Evolutionary conservation across 768 basidiomycete species (phyloP), one percentile per base, ranked within the genome.

Genomic region (Lactarius pseudohatsudake): DNA sequence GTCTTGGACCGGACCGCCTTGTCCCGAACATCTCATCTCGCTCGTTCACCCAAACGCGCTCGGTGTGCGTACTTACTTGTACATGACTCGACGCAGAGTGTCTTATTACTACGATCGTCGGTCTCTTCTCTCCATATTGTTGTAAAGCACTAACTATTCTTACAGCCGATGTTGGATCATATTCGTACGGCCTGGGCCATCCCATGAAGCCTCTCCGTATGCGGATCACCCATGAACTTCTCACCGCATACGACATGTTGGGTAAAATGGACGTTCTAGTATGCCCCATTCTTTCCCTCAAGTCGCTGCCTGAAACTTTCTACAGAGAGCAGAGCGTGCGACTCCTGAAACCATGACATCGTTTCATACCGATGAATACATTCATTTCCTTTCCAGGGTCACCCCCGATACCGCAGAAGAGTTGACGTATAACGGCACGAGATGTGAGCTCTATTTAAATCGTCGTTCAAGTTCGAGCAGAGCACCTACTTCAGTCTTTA

Each of bases 341-440:
- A 72, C 75, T 11, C 75, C 77, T 1, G 77, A 78, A 67, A 67
- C 71, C 28, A 91, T 99, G 91, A 90, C 92, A n/a, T 79, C 88
- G 13, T 99, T 98, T 77, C 97, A 99, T 76, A 94, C 96, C 26
- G 97, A 99, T 79, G 97, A 99, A 82, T 99, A 97, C 77, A 84
- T 99, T 65, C 88, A 98, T 72, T 96, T 98, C 72, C 79, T 99
- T 55, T 82, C 86, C 62, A 84, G 86, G 57, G 96, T 98, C 32
- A 92, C 90, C 0, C 96, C 96, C 0, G 97, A 99, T 76, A 96
- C 92, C 4, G 87, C 85, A 1, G 91, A 92, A 71, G 89, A 92
- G 63, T 77, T 97, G 73, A 94, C 92, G 1, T 91, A 86, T 70
- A 85, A 89, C 63, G 93, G 94, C 8, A 87, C 88, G 47, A 81